Conservation (phyloP, 2,329 filamentous ascomycete genomes). For the Acephala macrosclerotiorum region DNA sequence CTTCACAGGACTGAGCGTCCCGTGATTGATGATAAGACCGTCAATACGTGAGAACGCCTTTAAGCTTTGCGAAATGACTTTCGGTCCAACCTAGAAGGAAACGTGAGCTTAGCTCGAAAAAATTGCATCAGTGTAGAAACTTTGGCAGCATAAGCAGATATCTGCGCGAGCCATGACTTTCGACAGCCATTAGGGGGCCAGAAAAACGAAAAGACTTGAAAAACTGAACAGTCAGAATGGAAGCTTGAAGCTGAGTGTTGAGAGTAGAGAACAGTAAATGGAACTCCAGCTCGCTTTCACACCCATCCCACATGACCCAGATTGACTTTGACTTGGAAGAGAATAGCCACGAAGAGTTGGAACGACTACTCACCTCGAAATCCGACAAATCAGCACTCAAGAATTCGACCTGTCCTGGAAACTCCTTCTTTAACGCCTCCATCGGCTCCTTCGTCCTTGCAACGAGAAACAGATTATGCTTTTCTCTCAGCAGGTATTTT, state of each 20-base stretch:
- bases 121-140: not conserved
- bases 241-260: not conserved
- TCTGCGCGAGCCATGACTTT: too few species aligned
- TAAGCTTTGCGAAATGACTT: conserved; percentile 70
- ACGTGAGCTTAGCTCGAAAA: not conserved
- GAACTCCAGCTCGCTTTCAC: not conserved
- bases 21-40: conserved; percentile 88
- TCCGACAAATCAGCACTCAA: conserved; percentile 63
- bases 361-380: conserved; percentile 51
- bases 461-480: conserved; percentile 66
- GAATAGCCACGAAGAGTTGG: not conserved
- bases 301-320: too few species aligned
- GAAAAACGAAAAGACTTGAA: too few species aligned
- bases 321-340: not conserved
- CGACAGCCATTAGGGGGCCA: too few species aligned
- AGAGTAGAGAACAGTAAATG: not conserved
- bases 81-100: conserved; percentile 54
- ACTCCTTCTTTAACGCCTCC: conserved; percentile 57
- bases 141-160: not conserved
- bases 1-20: conserved; percentile 77
- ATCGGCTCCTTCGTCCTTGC: conserved; percentile 60
- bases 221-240: not conserved
- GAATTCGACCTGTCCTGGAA: conserved; percentile 61
- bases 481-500: conserved; percentile 56
- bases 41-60: conserved; percentile 77